A percentile compares a stretch with the other conserved stretches of the same genome.
Conservation (phyloP, 1,284 basidiomycete genomes). For the Ceratobasidium sp. region DNA sequence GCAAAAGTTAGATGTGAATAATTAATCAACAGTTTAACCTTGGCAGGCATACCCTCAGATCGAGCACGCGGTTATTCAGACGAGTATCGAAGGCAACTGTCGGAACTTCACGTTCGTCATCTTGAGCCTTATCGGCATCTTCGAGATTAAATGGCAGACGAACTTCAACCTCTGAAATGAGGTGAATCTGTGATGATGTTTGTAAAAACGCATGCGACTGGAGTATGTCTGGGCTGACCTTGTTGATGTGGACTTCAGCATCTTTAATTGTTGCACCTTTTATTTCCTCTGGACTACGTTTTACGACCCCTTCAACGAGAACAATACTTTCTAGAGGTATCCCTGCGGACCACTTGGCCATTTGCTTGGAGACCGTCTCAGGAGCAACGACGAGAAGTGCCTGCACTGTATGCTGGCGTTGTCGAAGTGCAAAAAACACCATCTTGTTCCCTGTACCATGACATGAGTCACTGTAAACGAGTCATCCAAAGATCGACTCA, state of each 20-base stretch:
- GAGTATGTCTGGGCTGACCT: constrained; percentile 66
- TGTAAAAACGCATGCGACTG: background rate
- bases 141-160: constrained; percentile 93
- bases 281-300: constrained; percentile 88
- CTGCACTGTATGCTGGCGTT: constrained; percentile 91
- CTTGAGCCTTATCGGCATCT: constrained; percentile 84
- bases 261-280: constrained; percentile 92
- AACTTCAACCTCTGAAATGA: constrained; percentile 82
- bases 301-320: constrained; percentile 85
- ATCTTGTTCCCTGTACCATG: constrained; percentile 76
- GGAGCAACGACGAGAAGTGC: constrained; percentile 84
- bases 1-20: constrained; percentile 36
- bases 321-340: constrained; percentile 93
- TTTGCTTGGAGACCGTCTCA: constrained; percentile 94
- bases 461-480: constrained; percentile 16
- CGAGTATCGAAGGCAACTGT: constrained; percentile 91
- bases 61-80: constrained; percentile 94
- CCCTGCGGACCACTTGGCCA: constrained; percentile 93
- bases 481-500: constrained; percentile 55
- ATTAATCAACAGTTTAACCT: background rate
- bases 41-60: constrained; percentile 79
- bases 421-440: constrained; percentile 94
- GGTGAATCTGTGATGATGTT: constrained; percentile 74
- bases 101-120: constrained; percentile 59
- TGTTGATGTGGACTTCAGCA: constrained; percentile 88